phyloP scores from a whole-genome alignment of 352 stramenopile genomes.

The Thraustotheca clavata region DNA sequence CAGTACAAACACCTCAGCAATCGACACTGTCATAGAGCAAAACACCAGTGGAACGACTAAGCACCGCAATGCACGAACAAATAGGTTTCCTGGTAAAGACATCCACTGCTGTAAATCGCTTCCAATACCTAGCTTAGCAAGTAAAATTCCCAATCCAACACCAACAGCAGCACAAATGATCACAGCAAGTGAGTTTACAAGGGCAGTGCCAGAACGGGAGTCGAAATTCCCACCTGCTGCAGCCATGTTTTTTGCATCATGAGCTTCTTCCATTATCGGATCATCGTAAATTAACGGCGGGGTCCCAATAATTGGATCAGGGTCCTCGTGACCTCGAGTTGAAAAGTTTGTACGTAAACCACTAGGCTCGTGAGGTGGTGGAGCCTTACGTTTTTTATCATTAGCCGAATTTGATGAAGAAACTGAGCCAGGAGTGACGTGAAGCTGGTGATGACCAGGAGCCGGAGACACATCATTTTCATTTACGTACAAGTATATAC shows the following conservation, averaged over 20 bases:
- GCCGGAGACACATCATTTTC: neutral
- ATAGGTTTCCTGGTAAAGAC: conserved; percentile 60
- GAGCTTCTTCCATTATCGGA: neutral
- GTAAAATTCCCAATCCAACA: conserved; percentile 40
- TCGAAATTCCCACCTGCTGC: conserved; percentile 2
- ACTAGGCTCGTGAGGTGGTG: neutral
- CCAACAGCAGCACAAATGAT: conserved; percentile 35
- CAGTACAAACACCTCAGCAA: conserved; percentile 66
- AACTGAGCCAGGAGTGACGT: neutral
- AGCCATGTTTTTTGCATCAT: neutral
- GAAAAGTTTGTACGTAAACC: neutral
- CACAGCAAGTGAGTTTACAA: conserved; percentile 1
- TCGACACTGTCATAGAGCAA: conserved; percentile 62
- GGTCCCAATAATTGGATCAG: neutral
- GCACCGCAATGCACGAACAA: conserved; percentile 62
- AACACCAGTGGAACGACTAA: conserved; percentile 79
- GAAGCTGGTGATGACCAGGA: neutral
- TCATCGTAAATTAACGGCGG: neutral
- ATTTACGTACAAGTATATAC: neutral
- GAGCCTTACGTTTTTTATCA: neutral
- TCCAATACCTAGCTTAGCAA: conserved; percentile 37
- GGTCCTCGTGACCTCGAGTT: neutral
- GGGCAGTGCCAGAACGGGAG: conserved; percentile 48
- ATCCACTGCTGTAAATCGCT: conserved; percentile 42
- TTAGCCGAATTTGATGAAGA: neutral